Base-by-base conservation (phyloP, 2,329 filamentous ascomycete genomes). In the Claviceps sorghi region DNA sequence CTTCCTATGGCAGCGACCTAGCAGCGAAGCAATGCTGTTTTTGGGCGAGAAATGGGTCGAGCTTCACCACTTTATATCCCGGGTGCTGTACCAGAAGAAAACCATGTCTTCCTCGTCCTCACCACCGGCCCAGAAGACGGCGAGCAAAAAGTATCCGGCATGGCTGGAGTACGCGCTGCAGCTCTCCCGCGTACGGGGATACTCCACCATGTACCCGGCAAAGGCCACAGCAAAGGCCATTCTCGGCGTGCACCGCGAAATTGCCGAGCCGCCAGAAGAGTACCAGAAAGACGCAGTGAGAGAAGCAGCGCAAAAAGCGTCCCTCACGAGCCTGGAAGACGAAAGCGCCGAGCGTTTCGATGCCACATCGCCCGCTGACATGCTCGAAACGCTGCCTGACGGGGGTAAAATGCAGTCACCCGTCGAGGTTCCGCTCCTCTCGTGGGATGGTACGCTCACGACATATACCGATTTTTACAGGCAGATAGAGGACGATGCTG, bases 11-110 rank as follows among this genome's bases (percentile, higher is more conserved):
- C 86, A 95, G 67, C 80, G 83, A 2, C 90, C 91, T 5, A 86
- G 82, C 57, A 87, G 84, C 61, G 85, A 93, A 57, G 90, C 91
- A 1, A 79, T 83, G 11, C 73, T 98, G 10, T 84, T 91, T 63
- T 82, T 93, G 52, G 89, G 90, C 44, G 80, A 88, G 48, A 89
- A 84, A 62, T 98, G 93, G 93, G 71, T 79, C 13, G 87, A 95
- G 59, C 76, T 95, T 10, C 89, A 96, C 63, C 78, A 81, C 11
- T 93, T 94, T 59, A 76, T 94, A 2, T 79, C 84, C 11, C 75
- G 78, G 48, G 72, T 82, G 7, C 69, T 90, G 17, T 69, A 73
- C 34, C 63, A 63, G 19, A 69, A 72, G 43, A 65, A 67, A 38
- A 51, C 57, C 0, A 61, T 60, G n/a, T 59, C 67, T 8, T 59